These are phyloP conservation scores for Wickerhamomyces sydowiorum DNA, from an alignment of 805 yeast genomes.

Conservation along the genomic window DNA sequence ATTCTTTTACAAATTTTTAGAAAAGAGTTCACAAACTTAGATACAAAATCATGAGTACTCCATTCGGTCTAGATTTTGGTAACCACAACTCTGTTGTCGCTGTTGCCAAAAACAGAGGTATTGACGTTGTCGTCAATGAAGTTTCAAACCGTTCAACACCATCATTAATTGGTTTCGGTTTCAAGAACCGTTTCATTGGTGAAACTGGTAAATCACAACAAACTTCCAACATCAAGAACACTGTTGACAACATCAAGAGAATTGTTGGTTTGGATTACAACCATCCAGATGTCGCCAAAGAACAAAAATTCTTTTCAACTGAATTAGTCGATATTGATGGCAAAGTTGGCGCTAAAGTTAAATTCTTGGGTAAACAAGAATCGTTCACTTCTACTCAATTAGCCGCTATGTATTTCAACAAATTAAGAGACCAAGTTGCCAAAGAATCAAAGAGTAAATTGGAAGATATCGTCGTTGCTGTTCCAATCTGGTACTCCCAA, in stretches of 20 bases:
- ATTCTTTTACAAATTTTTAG: too few relatives aligned
- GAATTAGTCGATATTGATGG: slow-evolving; percentile 72
- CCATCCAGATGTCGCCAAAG: slow-evolving; percentile 75
- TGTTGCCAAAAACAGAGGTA: slow-evolving; percentile 97
- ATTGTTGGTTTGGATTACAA: slow-evolving; percentile 70
- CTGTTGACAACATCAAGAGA: slow-evolving; percentile 92
- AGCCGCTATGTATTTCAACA: slow-evolving; percentile 91
- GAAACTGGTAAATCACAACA: slow-evolving; percentile 96
- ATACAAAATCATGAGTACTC: slow-evolving; percentile 76
- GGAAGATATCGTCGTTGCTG: slow-evolving; percentile 87
- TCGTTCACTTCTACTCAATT: slow-evolving; percentile 86
- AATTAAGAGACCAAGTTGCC: slow-evolving; percentile 73
- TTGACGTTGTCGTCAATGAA: slow-evolving; percentile 96
- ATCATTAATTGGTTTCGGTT: slow-evolving; percentile 84
- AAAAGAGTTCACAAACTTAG: neutral
- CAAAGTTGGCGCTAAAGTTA: slow-evolving; percentile 78
- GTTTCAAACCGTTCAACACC: slow-evolving; percentile 98
- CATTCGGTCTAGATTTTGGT: slow-evolving; percentile 98
- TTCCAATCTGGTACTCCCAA: slow-evolving; percentile 97
- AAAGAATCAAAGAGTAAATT: slow-evolving; percentile 75
- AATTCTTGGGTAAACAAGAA: slow-evolving; percentile 71
- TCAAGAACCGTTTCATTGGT: slow-evolving; percentile 85
- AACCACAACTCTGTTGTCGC: slow-evolving; percentile 91
- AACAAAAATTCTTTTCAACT: slow-evolving; percentile 68
- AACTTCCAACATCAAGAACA: slow-evolving; percentile 92